These are phyloP conservation scores for Carallia pectinifolia DNA, from an alignment of 345 rosid species.

Conservation along the genomic window DNA sequence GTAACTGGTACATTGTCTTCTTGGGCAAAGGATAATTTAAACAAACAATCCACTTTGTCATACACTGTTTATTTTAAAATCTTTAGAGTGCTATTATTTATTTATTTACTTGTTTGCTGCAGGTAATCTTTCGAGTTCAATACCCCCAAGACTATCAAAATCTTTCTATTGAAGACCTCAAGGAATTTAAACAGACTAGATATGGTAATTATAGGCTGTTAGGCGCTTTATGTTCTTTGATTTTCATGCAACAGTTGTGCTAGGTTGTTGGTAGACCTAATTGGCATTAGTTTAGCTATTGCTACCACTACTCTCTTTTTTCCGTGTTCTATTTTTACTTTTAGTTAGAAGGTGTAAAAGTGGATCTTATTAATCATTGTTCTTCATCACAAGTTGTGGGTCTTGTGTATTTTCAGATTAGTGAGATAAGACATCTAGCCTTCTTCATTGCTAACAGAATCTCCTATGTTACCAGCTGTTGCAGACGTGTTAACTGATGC, in stretches of 20 bases:
- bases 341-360: neutral
- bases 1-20: neutral
- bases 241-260: neutral
- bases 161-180: constrained; percentile 91
- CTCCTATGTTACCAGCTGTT: constrained; percentile 68
- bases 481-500: constrained; percentile 93
- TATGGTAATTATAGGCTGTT: constrained; percentile 57
- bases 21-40: neutral
- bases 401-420: neutral
- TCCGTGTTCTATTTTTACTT: neutral
- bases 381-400: neutral
- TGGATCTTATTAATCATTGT: neutral
- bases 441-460: constrained; percentile 38
- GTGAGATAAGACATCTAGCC: neutral
- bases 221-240: constrained; percentile 7
- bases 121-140: constrained; percentile 96
- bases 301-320: neutral
- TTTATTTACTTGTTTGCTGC: constrained; percentile 18
- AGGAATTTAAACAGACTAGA: constrained; percentile 95
- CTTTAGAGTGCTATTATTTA: constrained; percentile 4
- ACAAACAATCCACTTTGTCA: neutral
- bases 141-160: constrained; percentile 85
- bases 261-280: neutral
- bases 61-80: neutral
- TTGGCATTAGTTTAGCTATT: neutral